Evolutionary conservation across 1,284 basidiomycete genomes (phyloP).

Genomic region (Cryptococcus wingfieldii): DNA sequence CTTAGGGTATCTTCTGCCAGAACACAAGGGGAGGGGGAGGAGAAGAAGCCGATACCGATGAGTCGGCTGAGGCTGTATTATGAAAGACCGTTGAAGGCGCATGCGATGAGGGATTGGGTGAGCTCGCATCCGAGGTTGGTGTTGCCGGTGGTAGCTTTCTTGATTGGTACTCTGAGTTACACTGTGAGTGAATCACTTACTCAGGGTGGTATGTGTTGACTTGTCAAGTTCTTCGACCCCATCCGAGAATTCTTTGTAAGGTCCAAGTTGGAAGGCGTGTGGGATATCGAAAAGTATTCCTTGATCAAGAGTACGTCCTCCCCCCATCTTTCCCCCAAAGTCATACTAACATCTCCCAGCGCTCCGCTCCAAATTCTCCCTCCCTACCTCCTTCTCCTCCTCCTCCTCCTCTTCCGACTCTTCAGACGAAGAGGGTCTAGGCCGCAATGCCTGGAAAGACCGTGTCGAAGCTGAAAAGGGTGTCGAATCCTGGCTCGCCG

Average conservation of each 20-base stretch:
- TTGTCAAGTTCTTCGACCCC: constrained; percentile 76
- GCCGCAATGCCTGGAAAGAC: constrained; percentile 68
- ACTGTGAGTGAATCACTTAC: constrained; percentile 55
- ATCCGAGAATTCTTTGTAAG: constrained; percentile 80
- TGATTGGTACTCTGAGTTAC: constrained; percentile 83
- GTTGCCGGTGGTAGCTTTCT: constrained; percentile 77
- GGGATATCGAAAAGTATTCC: constrained; percentile 57
- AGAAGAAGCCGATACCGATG: constrained; percentile 30
- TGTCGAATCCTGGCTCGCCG: constrained; percentile 50
- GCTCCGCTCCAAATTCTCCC: constrained; percentile 18
- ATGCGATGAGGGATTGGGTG: constrained; percentile 77
- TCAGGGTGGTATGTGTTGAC: neutral
- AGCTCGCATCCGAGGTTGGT: constrained; percentile 79
- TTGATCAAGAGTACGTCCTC: constrained; percentile 33
- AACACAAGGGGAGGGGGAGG: constrained; percentile 15
- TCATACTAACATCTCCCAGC: neutral
- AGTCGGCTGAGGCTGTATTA: constrained; percentile 68
- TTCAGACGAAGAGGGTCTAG: constrained; percentile 27
- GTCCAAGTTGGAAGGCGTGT: constrained; percentile 75
- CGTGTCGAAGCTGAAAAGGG: constrained; percentile 68
- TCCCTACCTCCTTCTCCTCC: constrained; percentile 27
- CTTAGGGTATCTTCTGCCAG: constrained; percentile 9
- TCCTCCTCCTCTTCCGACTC: constrained; percentile 12
- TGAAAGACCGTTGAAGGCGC: constrained; percentile 68
- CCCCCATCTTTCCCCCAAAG: neutral